These are phyloP conservation scores for Buddleja alternifolia DNA, from an alignment of 257 asterid genomes.

Conservation along the genomic window DNA sequence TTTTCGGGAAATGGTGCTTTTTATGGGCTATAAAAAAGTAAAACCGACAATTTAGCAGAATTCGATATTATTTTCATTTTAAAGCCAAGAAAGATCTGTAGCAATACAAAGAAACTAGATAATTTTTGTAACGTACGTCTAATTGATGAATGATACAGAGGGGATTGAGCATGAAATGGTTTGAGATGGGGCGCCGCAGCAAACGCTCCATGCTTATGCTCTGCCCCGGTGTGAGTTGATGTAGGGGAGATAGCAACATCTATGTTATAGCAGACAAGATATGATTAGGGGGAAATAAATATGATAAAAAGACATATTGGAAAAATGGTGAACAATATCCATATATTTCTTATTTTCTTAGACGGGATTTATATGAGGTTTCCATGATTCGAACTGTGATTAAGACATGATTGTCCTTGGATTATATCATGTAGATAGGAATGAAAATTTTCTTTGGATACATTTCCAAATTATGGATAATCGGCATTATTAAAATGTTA, in stretches of 20 bases:
- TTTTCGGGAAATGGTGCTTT: constrained; percentile 43
- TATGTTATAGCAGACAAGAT: constrained; percentile 14
- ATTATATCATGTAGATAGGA: neutral
- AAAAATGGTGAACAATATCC: neutral
- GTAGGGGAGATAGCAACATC: constrained; percentile 23
- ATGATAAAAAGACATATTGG: neutral
- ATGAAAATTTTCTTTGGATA: neutral
- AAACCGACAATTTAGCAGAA: constrained; percentile 6
- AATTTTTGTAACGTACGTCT: constrained; percentile 31
- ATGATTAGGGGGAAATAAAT: neutral
- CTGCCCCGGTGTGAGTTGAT: constrained; percentile 10
- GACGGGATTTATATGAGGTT: neutral
- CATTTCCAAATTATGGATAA: no score
- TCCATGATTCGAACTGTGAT: neutral
- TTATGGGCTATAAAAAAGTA: constrained; percentile 27
- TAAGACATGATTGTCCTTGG: neutral
- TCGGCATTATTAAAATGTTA: no score
- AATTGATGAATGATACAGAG: constrained; percentile 35
- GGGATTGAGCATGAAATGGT: constrained; percentile 35
- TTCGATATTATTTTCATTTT: neutral
- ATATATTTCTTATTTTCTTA: neutral
- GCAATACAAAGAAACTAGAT: neutral
- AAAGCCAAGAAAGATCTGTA: neutral
- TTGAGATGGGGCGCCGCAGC: constrained; percentile 37
- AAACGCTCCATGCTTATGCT: constrained; percentile 15